Conservation (phyloP, 306 rosid genomes). For the Trichosanthes cucumerina region DNA sequence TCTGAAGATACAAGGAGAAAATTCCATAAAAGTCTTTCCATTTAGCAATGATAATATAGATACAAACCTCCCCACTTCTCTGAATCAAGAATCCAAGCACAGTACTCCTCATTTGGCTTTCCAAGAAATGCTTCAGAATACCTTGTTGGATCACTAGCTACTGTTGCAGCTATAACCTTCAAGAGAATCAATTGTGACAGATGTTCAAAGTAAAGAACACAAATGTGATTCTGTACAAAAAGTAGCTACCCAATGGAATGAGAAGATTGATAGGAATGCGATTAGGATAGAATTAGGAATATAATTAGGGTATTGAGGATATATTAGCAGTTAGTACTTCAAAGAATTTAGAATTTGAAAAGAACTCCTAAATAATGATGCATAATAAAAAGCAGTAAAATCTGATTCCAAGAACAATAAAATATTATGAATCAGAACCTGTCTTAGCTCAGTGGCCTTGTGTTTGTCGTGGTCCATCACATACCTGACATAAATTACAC, state of each 20-base stretch:
- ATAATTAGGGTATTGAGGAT: neutral
- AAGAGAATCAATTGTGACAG: slow-evolving; percentile 3
- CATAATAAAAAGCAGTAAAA: neutral
- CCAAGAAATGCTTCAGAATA: slow-evolving; percentile 89
- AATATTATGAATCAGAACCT: slow-evolving; percentile 33
- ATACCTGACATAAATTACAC: slow-evolving; percentile 35
- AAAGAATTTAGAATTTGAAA: neutral
- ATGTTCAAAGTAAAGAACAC: neutral
- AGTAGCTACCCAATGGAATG: neutral
- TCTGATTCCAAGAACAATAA: neutral
- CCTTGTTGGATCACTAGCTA: slow-evolving; percentile 70
- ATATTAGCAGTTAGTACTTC: no score
- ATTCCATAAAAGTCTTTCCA: neutral
- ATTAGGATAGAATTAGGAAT: no score
- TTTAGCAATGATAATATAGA: neutral
- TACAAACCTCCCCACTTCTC: slow-evolving; percentile 96
- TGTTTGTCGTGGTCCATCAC: slow-evolving; percentile 78
- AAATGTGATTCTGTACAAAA: neutral
- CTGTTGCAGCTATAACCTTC: slow-evolving; percentile 91
- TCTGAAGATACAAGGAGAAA: neutral
- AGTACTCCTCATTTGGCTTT: slow-evolving; percentile 74
- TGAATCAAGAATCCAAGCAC: slow-evolving; percentile 83
- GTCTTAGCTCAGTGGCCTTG: slow-evolving; percentile 81
- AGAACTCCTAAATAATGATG: neutral
- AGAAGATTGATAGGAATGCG: neutral